phyloP scores from a whole-genome alignment of 768 basidiomycete genomes.

The Termitomyces sp. region DNA sequence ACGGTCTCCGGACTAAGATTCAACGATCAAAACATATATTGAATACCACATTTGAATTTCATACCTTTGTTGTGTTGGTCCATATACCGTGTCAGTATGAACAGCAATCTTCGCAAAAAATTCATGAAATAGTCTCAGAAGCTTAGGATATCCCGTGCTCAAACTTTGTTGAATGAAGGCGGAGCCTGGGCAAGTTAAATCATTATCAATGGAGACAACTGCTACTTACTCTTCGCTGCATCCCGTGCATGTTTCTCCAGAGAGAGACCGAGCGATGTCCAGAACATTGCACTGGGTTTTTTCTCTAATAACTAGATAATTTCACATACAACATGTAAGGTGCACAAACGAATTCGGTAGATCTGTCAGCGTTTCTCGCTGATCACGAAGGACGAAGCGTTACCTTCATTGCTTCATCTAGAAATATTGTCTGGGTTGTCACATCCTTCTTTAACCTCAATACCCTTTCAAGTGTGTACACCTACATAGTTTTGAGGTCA shows the following conservation, averaged over 20 bases:
- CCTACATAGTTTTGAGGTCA: conserved; percentile 36
- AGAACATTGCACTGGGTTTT: conserved; percentile 88
- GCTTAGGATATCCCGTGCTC: conserved; percentile 77
- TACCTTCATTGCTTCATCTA: conserved; percentile 94
- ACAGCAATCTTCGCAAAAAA: conserved; percentile 95
- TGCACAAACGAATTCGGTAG: background rate
- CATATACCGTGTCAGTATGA: conserved; percentile 93
- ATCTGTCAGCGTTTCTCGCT: background rate
- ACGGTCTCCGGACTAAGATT: conserved; percentile 81
- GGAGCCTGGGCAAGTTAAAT: conserved; percentile 47
- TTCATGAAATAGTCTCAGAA: conserved; percentile 90
- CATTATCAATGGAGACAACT: background rate
- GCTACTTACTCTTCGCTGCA: conserved; percentile 60
- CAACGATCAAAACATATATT: background rate
- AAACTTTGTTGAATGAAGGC: conserved; percentile 89
- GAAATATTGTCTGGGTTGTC: conserved; percentile 66
- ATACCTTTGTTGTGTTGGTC: conserved; percentile 78
- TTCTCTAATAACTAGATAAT: conserved; percentile 68
- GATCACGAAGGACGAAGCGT: background rate
- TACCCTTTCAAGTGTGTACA: conserved; percentile 94
- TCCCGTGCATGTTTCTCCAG: conserved; percentile 83
- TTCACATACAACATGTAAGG: background rate
- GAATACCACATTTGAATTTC: background rate
- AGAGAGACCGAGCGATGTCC: conserved; percentile 74
- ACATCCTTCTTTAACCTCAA: conserved; percentile 84